phyloP scores from a whole-genome alignment of 768 basidiomycete genomes.

The Lactarius tabidus region DNA sequence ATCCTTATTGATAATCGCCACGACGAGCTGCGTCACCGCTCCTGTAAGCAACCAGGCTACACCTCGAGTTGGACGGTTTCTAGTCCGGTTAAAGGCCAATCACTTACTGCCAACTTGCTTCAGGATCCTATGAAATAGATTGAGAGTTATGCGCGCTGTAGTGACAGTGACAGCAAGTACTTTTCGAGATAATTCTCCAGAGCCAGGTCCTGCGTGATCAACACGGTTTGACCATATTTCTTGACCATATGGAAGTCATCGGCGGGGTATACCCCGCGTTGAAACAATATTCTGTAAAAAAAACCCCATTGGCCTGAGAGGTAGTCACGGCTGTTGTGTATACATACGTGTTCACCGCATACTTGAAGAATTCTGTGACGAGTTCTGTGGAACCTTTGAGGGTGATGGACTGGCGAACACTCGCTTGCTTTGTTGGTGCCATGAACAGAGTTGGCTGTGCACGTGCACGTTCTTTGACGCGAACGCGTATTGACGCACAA shows the following conservation, averaged over 20 bases:
- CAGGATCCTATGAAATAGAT: slow-evolving; percentile 59
- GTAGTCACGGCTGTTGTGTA: neutral
- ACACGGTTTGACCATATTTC: slow-evolving; percentile 94
- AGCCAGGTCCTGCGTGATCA: slow-evolving; percentile 90
- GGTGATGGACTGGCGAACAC: slow-evolving; percentile 73
- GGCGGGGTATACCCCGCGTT: slow-evolving; percentile 93
- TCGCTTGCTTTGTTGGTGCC: slow-evolving; percentile 43
- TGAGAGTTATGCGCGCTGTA: slow-evolving; percentile 3
- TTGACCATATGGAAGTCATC: slow-evolving; percentile 99
- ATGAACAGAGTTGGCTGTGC: slow-evolving; percentile 22
- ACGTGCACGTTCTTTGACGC: slow-evolving; percentile 12
- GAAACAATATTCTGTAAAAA: slow-evolving; percentile 78
- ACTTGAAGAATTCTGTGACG: slow-evolving; percentile 99
- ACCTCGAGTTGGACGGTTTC: slow-evolving; percentile 9
- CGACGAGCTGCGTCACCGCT: slow-evolving; percentile 88
- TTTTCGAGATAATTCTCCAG: slow-evolving; percentile 91
- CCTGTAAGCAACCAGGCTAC: slow-evolving; percentile 93
- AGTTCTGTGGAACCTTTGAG: slow-evolving; percentile 92
- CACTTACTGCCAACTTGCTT: slow-evolving; percentile 85
- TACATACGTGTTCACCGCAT: slow-evolving; percentile 92
- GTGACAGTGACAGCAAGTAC: slow-evolving; percentile 35
- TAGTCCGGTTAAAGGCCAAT: neutral
- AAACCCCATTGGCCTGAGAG: neutral
- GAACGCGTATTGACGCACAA: neutral
- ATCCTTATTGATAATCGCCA: slow-evolving; percentile 95